phyloP scores from a whole-genome alignment of 768 basidiomycete genomes.

The Pleurotus giganteus region DNA sequence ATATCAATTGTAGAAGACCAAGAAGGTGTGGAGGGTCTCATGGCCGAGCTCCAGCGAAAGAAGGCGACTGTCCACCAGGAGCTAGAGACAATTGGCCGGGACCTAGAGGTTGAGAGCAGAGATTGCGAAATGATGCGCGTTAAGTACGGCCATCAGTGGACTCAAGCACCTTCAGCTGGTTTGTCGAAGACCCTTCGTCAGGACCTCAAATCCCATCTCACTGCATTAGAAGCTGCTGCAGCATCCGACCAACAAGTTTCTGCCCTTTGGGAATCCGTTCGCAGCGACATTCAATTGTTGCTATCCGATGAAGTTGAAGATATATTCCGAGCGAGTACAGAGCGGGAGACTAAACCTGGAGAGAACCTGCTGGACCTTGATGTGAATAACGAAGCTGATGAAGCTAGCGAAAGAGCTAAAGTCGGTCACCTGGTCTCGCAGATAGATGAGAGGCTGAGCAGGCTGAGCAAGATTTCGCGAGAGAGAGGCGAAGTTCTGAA shows the following conservation, averaged over 20 bases:
- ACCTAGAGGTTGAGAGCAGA: constrained; percentile 78
- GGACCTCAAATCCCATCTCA: constrained; percentile 75
- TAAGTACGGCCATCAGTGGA: constrained; percentile 84
- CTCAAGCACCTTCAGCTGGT: constrained; percentile 78
- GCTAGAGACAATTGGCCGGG: constrained; percentile 57
- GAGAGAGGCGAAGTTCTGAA: constrained; percentile 87
- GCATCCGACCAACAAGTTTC: constrained; percentile 76
- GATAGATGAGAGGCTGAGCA: constrained; percentile 75
- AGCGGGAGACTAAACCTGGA: constrained; percentile 32
- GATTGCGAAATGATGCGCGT: constrained; percentile 90
- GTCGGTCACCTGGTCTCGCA: constrained; percentile 66
- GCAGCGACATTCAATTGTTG: constrained; percentile 61
- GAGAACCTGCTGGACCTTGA: constrained; percentile 64
- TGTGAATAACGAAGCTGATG: constrained; percentile 55
- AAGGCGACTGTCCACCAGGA: constrained; percentile 57
- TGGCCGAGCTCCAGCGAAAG: constrained; percentile 56
- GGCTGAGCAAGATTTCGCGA: constrained; percentile 77
- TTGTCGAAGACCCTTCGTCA: constrained; percentile 68
- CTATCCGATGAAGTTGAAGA: constrained; percentile 60
- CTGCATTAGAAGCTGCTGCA: constrained; percentile 72
- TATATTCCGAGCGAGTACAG: constrained; percentile 54
- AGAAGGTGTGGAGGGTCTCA: constrained; percentile 62
- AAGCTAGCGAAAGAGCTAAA: constrained; percentile 65
- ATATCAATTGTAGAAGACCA: constrained; percentile 66
- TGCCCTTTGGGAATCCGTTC: constrained; percentile 68